phyloP scores from a whole-genome alignment of 495 filamentous ascomycete species.

The Hypoxylon perforatum region DNA sequence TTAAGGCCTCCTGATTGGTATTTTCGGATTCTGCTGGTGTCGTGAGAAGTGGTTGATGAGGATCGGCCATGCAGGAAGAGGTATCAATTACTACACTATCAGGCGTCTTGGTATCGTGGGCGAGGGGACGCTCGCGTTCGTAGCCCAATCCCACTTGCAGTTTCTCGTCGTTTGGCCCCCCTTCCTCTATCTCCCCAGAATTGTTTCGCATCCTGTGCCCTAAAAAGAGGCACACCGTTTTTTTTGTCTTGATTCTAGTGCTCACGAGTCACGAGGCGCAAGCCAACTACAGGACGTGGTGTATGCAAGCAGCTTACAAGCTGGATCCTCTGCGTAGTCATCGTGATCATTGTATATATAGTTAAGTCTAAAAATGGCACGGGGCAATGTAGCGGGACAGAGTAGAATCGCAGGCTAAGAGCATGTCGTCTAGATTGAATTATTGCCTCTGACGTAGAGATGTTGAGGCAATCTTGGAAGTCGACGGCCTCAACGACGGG shows the following conservation, averaged over 20 bases:
- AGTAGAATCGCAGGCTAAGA: conserved; percentile 1
- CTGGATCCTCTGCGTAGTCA: conserved; percentile 19
- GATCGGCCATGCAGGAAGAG: conserved; percentile 33
- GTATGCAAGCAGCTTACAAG: conserved; percentile 5
- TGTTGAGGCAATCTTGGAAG: background rate
- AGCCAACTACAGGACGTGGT: conserved; percentile 1
- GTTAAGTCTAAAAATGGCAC: conserved; percentile 25
- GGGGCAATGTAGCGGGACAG: background rate
- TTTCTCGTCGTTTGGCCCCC: background rate
- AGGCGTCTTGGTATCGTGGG: conserved; percentile 34
- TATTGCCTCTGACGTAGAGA: conserved; percentile 23
- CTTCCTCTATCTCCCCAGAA: background rate
- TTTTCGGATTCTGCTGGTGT: conserved; percentile 2
- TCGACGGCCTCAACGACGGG: background rate
- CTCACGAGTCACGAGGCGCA: conserved; percentile 15
- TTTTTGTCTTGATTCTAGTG: conserved; percentile 12
- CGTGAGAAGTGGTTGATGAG: conserved; percentile 31
- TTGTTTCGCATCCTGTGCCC: conserved; percentile 4
- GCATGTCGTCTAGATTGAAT: conserved; percentile 14
- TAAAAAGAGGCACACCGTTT: conserved; percentile 17
- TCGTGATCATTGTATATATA: background rate
- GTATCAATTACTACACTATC: conserved; percentile 38
- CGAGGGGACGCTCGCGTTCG: conserved; percentile 21
- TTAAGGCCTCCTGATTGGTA: conserved; percentile 19
- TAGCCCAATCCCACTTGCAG: conserved; percentile 21